A percentile compares a stretch with the other conserved stretches of the same genome.
These are phyloP conservation scores for Candida manassasensis DNA, from an alignment of 805 yeast genomes.

Conservation along the genomic window DNA sequence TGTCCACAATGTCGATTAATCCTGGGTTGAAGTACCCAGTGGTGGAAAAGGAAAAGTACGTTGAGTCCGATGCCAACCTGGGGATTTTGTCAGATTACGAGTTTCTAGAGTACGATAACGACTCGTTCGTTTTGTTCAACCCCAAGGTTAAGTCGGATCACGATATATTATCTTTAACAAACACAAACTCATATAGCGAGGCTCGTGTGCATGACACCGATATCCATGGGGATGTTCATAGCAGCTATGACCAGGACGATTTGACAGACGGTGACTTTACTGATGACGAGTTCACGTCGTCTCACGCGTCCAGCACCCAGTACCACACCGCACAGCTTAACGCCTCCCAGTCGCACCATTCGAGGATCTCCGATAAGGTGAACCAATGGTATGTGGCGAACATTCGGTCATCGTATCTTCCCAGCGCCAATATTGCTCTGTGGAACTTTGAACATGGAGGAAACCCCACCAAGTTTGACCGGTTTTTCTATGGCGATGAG, in stretches of 20 bases:
- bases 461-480: neutral
- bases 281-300: neutral
- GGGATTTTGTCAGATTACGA: conserved; percentile 14
- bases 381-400: conserved; percentile 17
- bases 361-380: conserved; percentile 13
- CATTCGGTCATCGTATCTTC: conserved; percentile 12
- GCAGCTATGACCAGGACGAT: conserved; percentile 7
- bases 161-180: conserved; percentile 25
- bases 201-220: conserved; percentile 6
- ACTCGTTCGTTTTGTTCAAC: conserved; percentile 23
- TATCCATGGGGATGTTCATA: conserved; percentile 5
- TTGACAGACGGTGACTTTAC: conserved; percentile 1
- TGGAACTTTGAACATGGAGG: conserved; percentile 31
- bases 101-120: conserved; percentile 12
- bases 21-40: conserved; percentile 7
- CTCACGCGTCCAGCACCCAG: conserved; percentile 1
- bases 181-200: conserved; percentile 5
- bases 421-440: conserved; percentile 33
- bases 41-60: neutral
- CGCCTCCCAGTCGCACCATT: neutral
- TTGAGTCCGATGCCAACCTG: conserved; percentile 11
- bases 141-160: conserved; percentile 13
- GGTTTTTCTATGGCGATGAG: conserved; percentile 29
- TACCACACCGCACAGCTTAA: conserved; percentile 3
- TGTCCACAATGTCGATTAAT: conserved; percentile 10